These are phyloP conservation scores for Talaromyces islandicus DNA, from an alignment of 2,329 filamentous ascomycete species.

Conservation along the genomic window DNA sequence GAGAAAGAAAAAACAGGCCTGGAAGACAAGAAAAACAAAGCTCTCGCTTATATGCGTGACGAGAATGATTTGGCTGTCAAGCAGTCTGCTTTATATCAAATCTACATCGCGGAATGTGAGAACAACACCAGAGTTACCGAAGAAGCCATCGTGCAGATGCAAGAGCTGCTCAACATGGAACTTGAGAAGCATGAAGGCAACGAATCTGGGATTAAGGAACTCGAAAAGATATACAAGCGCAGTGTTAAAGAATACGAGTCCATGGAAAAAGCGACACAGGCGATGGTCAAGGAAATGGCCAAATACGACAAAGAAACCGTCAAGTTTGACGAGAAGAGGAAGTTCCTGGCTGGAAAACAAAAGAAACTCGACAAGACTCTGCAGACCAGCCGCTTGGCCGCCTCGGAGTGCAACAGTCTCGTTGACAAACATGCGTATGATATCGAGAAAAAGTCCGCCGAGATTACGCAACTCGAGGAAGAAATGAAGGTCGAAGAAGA, in stretches of 20 bases:
- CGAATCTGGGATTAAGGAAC: conserved; percentile 81
- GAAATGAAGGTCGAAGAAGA: conserved; percentile 73
- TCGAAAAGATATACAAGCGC: conserved; percentile 77
- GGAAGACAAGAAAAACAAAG: conserved; percentile 95
- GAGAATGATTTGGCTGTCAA: conserved; percentile 90
- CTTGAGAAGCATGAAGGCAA: conserved; percentile 86
- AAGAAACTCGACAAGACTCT: conserved; percentile 93
- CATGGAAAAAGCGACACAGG: conserved; percentile 75
- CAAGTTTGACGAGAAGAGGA: conserved; percentile 96
- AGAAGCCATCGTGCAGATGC: conserved; percentile 86
- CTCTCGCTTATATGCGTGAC: conserved; percentile 78
- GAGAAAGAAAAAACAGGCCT: conserved; percentile 92
- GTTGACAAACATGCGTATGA: conserved; percentile 73
- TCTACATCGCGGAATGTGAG: conserved; percentile 80
- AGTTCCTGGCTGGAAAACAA: conserved; percentile 83
- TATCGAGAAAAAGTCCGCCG: conserved; percentile 67
- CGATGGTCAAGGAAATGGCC: conserved; percentile 75
- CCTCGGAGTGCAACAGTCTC: conserved; percentile 67
- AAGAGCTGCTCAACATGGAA: conserved; percentile 77
- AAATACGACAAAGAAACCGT: conserved; percentile 95
- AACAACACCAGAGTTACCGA: conserved; percentile 85
- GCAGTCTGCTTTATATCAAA: conserved; percentile 85
- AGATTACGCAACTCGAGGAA: conserved; percentile 70
- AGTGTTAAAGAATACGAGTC: conserved; percentile 77
- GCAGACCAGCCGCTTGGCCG: conserved; percentile 66